Base-by-base conservation (phyloP, 1,284 basidiomycete genomes). In the Heterobasidion parviporum region DNA sequence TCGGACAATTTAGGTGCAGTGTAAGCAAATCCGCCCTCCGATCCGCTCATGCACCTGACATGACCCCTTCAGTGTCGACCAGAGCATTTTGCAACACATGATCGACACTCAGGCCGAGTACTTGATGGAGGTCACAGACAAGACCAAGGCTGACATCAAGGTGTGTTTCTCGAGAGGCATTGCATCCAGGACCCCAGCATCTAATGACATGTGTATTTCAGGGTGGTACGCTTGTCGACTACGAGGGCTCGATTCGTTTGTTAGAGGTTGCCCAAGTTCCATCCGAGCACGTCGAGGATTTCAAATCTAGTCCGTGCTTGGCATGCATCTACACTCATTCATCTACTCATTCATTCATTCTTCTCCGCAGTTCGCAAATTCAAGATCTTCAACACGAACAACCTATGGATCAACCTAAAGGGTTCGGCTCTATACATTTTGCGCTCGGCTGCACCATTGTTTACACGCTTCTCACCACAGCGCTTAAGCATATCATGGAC, bases 201-300 rank as follows among this genome's bases (percentile, higher is more conserved):
- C 54, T 18, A 12, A 33, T 32, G 50, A 45, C 4, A 32, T 36
- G 10, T 36, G 32, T 32, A 43, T 16, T 16, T 38, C 53, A 81
- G 85, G 97, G 97, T 82, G 97, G 97, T 75, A 99, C 97, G 54
- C 82, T 97, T 65, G 94, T 98, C 68, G 92, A 98, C 72, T 98
- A 98, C 71, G 92, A 99, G 52, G 97, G 96, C 57, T 87, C 85
- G 46, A 85, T 98, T 59, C 89, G 96, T 63, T 80, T 99, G 49
- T 88, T 99, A 60, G 97, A 99, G 78, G 95, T 99, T 60, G 97
- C 97, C 18, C 97, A 99, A 74, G 97, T 99, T 26, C 94, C 97
- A 46, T 91, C 88, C 52, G 97, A 99, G 72, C 97, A 99, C 70
- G 85, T 95, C 54, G 95, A 99, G 72, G 96, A 99, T 74, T 98